Percentiles rank a stretch among this genome's conserved stretches.
Evolutionary conservation across 169 alveolate species (phyloP).

Genomic region (Eimeria tenella): DNA sequence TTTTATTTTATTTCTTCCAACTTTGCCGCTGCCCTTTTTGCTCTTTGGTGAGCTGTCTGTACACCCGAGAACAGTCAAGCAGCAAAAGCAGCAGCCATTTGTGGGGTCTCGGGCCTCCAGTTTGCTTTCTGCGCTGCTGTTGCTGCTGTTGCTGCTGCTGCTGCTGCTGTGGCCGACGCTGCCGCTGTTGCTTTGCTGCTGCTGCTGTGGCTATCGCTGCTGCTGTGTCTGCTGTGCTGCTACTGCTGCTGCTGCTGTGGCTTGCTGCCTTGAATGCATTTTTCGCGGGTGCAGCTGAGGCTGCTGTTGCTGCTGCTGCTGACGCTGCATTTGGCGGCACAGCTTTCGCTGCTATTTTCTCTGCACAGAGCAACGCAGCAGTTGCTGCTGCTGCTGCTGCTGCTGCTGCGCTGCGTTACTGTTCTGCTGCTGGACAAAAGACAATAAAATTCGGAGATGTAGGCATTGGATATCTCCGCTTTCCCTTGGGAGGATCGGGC

Average conservation of each 20-base stretch:
- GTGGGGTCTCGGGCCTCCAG: too few relatives aligned
- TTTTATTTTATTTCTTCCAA: too few relatives aligned
- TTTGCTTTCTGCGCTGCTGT: too few relatives aligned
- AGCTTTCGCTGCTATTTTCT: neutral
- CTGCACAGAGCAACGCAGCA: neutral
- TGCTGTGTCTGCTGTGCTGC: neutral
- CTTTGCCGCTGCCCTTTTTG: too few relatives aligned
- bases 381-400: neutral
- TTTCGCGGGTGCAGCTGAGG: neutral
- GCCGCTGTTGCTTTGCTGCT: neutral
- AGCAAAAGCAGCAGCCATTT: too few relatives aligned
- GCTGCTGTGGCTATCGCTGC: neutral
- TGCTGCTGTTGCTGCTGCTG: too few relatives aligned
- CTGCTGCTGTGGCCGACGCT: neutral
- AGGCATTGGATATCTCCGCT: neutral
- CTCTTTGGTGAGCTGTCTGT: too few relatives aligned
- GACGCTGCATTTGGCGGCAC: neutral
- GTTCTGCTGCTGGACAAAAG: neutral
- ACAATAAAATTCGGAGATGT: neutral
- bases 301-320: neutral
- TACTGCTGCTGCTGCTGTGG: neutral
- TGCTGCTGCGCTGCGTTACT: neutral
- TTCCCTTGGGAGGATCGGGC: conserved; percentile 13
- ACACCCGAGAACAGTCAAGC: too few relatives aligned
- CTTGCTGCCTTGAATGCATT: neutral